Base-by-base conservation (phyloP, 768 basidiomycete species). In the Coprinellus aureogranulatus region DNA sequence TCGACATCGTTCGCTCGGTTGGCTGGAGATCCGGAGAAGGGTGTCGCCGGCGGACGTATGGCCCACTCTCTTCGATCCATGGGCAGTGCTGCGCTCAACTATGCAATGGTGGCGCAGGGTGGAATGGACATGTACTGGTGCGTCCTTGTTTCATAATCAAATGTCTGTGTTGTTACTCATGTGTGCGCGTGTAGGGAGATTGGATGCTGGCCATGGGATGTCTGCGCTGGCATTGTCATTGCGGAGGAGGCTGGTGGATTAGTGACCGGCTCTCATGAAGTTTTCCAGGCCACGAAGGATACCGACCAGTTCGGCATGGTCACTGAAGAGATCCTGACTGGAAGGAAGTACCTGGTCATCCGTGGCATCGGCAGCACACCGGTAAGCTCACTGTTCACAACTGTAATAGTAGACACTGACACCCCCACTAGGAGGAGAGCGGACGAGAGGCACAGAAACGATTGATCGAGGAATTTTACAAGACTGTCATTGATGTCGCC, bases 221-320 rank as follows among this genome's bases (percentile, higher is more conserved):
- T 95, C 42, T 92, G 88, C 63, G 94, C 96, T 2, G 96, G 94
- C 0, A 86, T 91, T 12, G 87, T 96, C 63, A 95, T 98, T 59
- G 89, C 91, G 0, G 82, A 91, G 59, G 96, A 96, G 69, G 90
- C 95, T 0, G 96, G 96, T 4, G 84, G 88, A 14, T 74, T 87
- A 11, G 85, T 91, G 28, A 87, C 89, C 18, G 93, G 92, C 31
- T 86, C 86, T 49, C 79, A 87, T 51, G 72, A 70, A 22, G 70
- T 71, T 9, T 77, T 85, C 60, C 68, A 73, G 2, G 61, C 72
- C 11, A 73, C 80, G 0, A 69, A 62, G 1, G 62, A 72, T 31
- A 63, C 70, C 6, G 63, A 63, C n/a, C 62, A 68, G 20, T 84
- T 86, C 61, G 85, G 86, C 46, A 81, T 84, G 41, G 81, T 89